Percentiles rank a stretch among this genome's conserved stretches.
These are phyloP conservation scores for Wallacemonas collosoma DNA, from an alignment of 208 protist species.

Conservation along the genomic window DNA sequence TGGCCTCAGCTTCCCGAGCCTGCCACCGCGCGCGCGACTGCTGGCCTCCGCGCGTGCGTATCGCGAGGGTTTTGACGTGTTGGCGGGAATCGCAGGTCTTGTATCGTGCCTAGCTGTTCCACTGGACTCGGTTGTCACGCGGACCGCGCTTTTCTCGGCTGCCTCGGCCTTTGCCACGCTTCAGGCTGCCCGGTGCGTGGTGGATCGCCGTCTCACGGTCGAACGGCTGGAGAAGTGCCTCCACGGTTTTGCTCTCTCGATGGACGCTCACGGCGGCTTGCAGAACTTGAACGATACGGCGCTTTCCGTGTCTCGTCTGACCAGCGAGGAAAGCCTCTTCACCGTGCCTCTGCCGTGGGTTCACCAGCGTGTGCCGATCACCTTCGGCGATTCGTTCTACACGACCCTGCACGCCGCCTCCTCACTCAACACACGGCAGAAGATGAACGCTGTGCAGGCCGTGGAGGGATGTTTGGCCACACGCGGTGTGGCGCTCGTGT, in stretches of 20 bases:
- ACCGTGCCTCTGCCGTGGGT: constrained; percentile 24
- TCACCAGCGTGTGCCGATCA: constrained; percentile 23
- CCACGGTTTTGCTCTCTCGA: constrained; percentile 1
- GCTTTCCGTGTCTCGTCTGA: constrained; percentile 24
- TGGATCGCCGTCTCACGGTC: constrained; percentile 9
- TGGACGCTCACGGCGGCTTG: constrained; percentile 5
- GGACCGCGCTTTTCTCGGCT: constrained; percentile 6
- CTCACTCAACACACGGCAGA: constrained; percentile 12
- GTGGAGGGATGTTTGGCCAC: constrained; percentile 28
- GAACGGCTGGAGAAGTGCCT: constrained; percentile 13
- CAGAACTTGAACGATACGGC: constrained; percentile 21
- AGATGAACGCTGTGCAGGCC: constrained; percentile 32
- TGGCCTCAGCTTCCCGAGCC: not conserved
- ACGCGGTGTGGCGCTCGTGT: constrained; percentile 46
- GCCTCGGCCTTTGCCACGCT: not conserved
- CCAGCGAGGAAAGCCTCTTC: constrained; percentile 31
- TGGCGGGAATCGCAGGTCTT: constrained; percentile 5
- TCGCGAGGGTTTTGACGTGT: constrained; percentile 4
- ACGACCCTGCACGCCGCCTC: constrained; percentile 16
- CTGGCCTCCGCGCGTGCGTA: not conserved
- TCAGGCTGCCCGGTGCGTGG: constrained; percentile 4
- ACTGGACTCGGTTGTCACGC: not conserved
- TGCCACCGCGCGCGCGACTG: not conserved
- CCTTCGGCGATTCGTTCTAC: constrained; percentile 44
- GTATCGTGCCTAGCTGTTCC: not conserved